Conservation (phyloP, 495 filamentous ascomycete species). For the Aspergillus bridgeri region DNA sequence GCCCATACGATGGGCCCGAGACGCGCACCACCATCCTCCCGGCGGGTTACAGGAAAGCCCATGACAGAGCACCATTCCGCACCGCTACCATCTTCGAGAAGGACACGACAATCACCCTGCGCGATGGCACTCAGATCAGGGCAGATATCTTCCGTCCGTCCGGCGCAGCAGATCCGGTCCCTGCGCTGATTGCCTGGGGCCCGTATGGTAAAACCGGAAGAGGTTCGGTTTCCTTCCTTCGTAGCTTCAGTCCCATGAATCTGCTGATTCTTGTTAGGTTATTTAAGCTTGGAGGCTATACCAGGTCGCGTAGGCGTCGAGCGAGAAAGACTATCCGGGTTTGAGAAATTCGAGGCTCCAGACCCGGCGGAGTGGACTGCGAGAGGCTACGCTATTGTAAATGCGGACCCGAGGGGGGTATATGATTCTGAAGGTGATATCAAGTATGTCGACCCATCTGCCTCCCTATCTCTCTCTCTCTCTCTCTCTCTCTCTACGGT, state of each 20-base stretch:
- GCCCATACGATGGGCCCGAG: no score
- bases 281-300: no score
- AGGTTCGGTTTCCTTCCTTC: slow-evolving; percentile 17
- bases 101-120: slow-evolving; percentile 11
- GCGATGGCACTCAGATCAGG: slow-evolving; percentile 18
- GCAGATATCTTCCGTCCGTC: slow-evolving; percentile 30
- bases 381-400: slow-evolving; percentile 41
- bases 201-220: slow-evolving; percentile 34
- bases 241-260: no score
- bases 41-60: no score
- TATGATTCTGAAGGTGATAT: slow-evolving; percentile 33
- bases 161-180: slow-evolving; percentile 14
- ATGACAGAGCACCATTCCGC: no score
- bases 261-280: no score
- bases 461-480: no score
- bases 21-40: no score
- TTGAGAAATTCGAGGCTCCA: slow-evolving; percentile 37
- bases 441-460: no score
- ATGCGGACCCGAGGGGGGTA: slow-evolving; percentile 35
- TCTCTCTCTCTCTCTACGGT: no score
- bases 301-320: no score
- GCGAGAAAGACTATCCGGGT: slow-evolving; percentile 15
- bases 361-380: slow-evolving; percentile 39
- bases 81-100: no score
- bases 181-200: slow-evolving; percentile 32